These are phyloP conservation scores for Bipolaris oryzae DNA, from an alignment of 2,329 filamentous ascomycete species.

Conservation along the genomic window DNA sequence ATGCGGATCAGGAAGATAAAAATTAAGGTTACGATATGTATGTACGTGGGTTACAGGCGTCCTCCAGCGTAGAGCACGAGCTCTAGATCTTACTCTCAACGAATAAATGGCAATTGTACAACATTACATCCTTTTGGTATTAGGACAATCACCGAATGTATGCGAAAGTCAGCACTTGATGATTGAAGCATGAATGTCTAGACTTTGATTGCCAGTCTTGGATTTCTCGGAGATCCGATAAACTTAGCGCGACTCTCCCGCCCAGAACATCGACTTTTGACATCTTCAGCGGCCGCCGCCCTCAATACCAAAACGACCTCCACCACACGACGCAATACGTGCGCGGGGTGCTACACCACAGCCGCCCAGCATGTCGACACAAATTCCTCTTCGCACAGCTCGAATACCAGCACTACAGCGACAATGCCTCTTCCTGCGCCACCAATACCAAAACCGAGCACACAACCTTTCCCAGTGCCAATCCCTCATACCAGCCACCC, in stretches of 20 bases:
- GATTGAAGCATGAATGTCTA: neutral
- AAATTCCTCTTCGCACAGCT: conserved; percentile 30
- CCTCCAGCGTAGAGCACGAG: neutral
- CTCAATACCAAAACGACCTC: conserved; percentile 6
- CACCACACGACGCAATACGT: conserved; percentile 6
- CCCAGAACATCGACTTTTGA: conserved; percentile 22
- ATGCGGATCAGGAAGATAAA: conserved; percentile 1
- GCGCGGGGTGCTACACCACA: conserved; percentile 6
- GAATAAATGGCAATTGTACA: neutral
- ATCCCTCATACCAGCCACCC: conserved; percentile 14
- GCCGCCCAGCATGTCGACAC: conserved; percentile 19
- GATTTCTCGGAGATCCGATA: conserved; percentile 12
- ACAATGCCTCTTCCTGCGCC: conserved; percentile 37
- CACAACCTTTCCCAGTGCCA: conserved; percentile 7
- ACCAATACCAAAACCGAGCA: conserved; percentile 7
- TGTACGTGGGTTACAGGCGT: neutral
- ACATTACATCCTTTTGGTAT: neutral
- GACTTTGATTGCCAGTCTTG: neutral
- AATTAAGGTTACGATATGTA: conserved; percentile 8
- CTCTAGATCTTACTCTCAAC: neutral
- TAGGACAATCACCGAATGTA: neutral
- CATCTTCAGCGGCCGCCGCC: conserved; percentile 2
- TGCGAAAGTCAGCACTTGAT: neutral
- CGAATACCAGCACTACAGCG: conserved; percentile 31
- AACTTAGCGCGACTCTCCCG: conserved; percentile 12